Conservation (phyloP, 78 protist species). For the Planoprotostelium fungivorum region DNA sequence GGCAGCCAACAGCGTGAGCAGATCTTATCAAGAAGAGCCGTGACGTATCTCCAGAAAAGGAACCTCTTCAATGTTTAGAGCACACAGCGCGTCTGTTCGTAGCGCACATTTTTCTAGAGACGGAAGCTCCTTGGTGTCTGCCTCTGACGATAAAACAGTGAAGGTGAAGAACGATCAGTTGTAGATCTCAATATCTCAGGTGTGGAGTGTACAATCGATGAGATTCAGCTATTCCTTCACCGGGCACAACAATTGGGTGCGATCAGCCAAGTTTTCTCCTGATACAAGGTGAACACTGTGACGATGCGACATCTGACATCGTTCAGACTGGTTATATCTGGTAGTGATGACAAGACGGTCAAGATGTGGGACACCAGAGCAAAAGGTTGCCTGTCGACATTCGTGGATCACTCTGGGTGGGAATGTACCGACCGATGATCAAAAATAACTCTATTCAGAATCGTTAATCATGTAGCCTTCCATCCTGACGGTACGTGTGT, state of each 20-base stretch:
- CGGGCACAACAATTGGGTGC: conserved; percentile 90
- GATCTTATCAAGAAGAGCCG: not conserved
- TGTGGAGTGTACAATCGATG: conserved; percentile 43
- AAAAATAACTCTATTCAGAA: not conserved
- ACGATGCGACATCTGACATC: not conserved
- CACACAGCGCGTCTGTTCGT: conserved; percentile 57
- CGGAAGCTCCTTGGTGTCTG: conserved; percentile 39
- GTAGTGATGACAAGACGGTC: conserved; percentile 82
- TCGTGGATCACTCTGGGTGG: conserved; percentile 58
- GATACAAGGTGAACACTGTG: conserved; percentile 29
- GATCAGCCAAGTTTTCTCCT: conserved; percentile 47
- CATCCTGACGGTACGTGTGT: conserved; percentile 82
- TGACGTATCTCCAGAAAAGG: conserved; percentile 14
- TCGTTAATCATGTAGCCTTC: conserved; percentile 60
- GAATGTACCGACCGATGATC: not conserved
- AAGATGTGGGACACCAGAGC: conserved; percentile 65
- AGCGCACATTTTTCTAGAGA: conserved; percentile 59
- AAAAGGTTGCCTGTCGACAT: conserved; percentile 39
- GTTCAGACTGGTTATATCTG: conserved; percentile 45
- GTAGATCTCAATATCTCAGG: not conserved
- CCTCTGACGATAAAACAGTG: conserved; percentile 79
- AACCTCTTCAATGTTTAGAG: conserved; percentile 32
- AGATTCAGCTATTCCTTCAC: conserved; percentile 37
- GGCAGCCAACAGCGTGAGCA: conserved; percentile 65
- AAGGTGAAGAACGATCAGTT: conserved; percentile 30